Evolutionary conservation across 2,329 filamentous ascomycete genomes (phyloP).

Genomic region (Phyllosticta capitalensis): DNA sequence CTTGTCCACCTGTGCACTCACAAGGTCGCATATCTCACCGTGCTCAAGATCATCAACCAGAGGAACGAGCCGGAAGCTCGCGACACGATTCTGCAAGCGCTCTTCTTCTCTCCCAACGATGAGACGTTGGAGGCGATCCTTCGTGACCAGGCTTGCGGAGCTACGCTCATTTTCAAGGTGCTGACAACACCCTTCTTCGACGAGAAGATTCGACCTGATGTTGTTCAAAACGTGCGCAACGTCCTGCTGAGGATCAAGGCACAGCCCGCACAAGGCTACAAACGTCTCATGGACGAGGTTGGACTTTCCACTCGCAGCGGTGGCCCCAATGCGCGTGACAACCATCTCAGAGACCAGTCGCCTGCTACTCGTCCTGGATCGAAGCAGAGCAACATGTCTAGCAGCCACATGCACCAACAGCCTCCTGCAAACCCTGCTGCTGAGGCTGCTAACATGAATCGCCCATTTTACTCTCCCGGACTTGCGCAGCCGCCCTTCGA

Average conservation of each 20-base stretch:
- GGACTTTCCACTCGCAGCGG: conserved; percentile 58
- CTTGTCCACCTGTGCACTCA: conserved; percentile 94
- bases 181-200: conserved; percentile 96
- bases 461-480: conserved; percentile 25
- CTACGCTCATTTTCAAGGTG: conserved; percentile 96
- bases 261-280: conserved; percentile 91
- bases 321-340: conserved; percentile 20
- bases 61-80: conserved; percentile 87
- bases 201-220: conserved; percentile 75
- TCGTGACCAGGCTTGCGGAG: conserved; percentile 81
- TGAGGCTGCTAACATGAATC: conserved; percentile 20
- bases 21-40: conserved; percentile 95
- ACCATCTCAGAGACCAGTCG: conserved; percentile 23
- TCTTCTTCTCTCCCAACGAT: conserved; percentile 87
- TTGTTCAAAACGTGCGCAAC: conserved; percentile 84
- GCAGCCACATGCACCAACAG: conserved; percentile 11
- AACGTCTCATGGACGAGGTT: conserved; percentile 97
- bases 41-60: conserved; percentile 97
- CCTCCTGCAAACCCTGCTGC: background rate
- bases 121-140: conserved; percentile 83
- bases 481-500: conserved; percentile 27
- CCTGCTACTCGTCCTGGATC: conserved; percentile 26
- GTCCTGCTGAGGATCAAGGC: conserved; percentile 86
- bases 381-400: conserved; percentile 21
- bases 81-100: conserved; percentile 76